A percentile compares a stretch with the other conserved stretches of the same genome.
phyloP scores from a whole-genome alignment of 768 basidiomycete genomes.

The Auricularia sp. region DNA sequence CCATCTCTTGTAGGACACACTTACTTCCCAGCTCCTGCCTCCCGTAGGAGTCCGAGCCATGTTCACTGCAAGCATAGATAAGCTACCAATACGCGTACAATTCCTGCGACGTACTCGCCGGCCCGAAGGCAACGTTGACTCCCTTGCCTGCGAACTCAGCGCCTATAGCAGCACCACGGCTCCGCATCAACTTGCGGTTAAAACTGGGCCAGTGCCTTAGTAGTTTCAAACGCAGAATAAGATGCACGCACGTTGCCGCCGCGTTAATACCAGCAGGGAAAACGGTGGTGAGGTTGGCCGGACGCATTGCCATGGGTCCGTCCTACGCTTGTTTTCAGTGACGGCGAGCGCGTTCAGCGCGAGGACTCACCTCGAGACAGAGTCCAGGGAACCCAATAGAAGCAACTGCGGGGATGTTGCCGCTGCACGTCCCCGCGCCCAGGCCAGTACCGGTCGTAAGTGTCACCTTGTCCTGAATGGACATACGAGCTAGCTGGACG shows the following conservation, averaged over 20 bases:
- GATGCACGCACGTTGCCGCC: slow-evolving; percentile 13
- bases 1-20: background rate
- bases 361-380: slow-evolving; percentile 49
- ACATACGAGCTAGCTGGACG: slow-evolving; percentile 27
- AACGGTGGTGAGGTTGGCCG: slow-evolving; percentile 6
- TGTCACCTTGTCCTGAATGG: slow-evolving; percentile 52
- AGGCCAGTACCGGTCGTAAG: slow-evolving; percentile 59
- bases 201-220: slow-evolving; percentile 3
- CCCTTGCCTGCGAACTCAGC: slow-evolving; percentile 28
- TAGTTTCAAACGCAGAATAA: background rate
- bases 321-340: background rate
- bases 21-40: slow-evolving; percentile 14
- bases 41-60: slow-evolving; percentile 10
- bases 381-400: slow-evolving; percentile 53
- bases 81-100: background rate
- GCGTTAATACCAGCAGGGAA: slow-evolving; percentile 16
- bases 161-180: slow-evolving; percentile 27
- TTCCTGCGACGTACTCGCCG: background rate
- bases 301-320: slow-evolving; percentile 8
- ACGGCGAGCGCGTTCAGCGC: background rate
- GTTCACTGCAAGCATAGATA: slow-evolving; percentile 3
- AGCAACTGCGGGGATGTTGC: slow-evolving; percentile 43
- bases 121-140: slow-evolving; percentile 19
- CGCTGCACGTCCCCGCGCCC: slow-evolving; percentile 57
- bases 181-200: slow-evolving; percentile 24